A percentile compares a stretch with the other conserved stretches of the same genome.
phyloP scores from a whole-genome alignment of 1,284 basidiomycete species.

The Jaminaea rosea region DNA sequence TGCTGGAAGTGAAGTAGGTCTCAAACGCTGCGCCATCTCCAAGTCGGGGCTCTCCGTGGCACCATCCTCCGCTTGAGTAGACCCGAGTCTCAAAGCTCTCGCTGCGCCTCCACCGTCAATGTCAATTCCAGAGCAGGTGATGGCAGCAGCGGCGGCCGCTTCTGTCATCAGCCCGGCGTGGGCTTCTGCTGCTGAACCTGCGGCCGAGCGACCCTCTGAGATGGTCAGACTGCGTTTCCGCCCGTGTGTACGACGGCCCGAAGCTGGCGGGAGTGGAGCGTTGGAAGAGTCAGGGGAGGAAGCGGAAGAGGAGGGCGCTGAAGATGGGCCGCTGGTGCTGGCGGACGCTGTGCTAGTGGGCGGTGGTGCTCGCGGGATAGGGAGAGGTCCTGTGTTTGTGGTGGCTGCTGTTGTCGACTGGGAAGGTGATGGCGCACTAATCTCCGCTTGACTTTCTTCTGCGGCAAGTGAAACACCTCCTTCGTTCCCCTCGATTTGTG shows the following conservation, averaged over 20 bases:
- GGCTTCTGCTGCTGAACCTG: not conserved
- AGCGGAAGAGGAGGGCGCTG: not conserved
- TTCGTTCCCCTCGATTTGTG: too few relatives aligned
- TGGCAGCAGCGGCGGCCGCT: not conserved
- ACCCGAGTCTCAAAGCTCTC: too few relatives aligned
- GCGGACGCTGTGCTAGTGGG: not conserved
- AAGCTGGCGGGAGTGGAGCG: too few relatives aligned
- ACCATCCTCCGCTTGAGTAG: too few relatives aligned
- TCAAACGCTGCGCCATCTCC: not conserved
- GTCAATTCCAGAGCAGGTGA: not conserved
- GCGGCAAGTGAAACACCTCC: too few relatives aligned
- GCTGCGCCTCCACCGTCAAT: not conserved
- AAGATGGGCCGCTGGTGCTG: not conserved
- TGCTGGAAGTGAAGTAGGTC: too few relatives aligned
- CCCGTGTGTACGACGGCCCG: too few relatives aligned
- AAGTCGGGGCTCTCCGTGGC: not conserved
- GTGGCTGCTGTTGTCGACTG: too few relatives aligned
- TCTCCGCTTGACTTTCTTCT: too few relatives aligned
- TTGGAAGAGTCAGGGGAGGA: not conserved
- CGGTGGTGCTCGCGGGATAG: not conserved
- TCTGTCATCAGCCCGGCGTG: not conserved
- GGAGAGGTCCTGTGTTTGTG: too few relatives aligned
- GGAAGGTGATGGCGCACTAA: too few relatives aligned
- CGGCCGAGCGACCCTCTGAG: not conserved
- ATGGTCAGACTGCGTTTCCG: constrained; percentile 2